Percentiles rank a stretch among this genome's conserved stretches.
phyloP scores from a whole-genome alignment of 225 moss, liverwort and hornwort genomes.

The Climacium dendroides region DNA sequence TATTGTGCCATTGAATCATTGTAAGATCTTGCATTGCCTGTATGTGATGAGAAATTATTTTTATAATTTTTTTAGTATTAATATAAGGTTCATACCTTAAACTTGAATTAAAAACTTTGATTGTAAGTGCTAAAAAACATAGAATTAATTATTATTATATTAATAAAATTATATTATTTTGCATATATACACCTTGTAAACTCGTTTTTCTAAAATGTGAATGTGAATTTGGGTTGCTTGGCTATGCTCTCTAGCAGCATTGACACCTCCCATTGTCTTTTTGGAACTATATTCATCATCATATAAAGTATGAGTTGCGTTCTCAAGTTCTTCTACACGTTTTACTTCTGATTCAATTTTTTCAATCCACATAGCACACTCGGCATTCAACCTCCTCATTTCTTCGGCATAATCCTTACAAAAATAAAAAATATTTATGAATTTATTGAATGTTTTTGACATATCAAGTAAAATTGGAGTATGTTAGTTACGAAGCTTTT shows the following conservation, averaged over 20 bases:
- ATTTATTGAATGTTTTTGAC: not conserved
- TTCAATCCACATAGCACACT: slow-evolving; percentile 41
- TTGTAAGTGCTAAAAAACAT: not conserved
- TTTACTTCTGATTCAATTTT: slow-evolving; percentile 61
- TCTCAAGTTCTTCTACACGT: slow-evolving; percentile 58
- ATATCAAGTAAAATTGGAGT: not conserved
- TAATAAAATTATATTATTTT: not conserved
- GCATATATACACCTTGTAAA: slow-evolving; percentile 35
- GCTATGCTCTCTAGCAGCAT: slow-evolving; percentile 58
- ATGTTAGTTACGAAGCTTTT: not conserved
- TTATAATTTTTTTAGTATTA: too few species aligned
- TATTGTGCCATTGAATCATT: slow-evolving; percentile 69
- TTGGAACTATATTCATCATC: slow-evolving; percentile 70
- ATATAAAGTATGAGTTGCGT: slow-evolving; percentile 41
- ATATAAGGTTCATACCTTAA: not conserved
- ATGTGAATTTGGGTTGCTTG: slow-evolving; percentile 78
- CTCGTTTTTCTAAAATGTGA: slow-evolving; percentile 73
- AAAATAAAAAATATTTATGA: not conserved
- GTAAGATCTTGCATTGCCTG: slow-evolving; percentile 92
- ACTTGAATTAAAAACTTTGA: not conserved
- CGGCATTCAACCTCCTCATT: slow-evolving; percentile 28
- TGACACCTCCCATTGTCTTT: slow-evolving; percentile 73
- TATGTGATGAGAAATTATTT: not conserved
- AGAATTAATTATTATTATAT: too few species aligned
- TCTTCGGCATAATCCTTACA: slow-evolving; percentile 27